These are phyloP conservation scores for Penicillium ucsense DNA, from an alignment of 495 filamentous ascomycete species.

Conservation along the genomic window DNA sequence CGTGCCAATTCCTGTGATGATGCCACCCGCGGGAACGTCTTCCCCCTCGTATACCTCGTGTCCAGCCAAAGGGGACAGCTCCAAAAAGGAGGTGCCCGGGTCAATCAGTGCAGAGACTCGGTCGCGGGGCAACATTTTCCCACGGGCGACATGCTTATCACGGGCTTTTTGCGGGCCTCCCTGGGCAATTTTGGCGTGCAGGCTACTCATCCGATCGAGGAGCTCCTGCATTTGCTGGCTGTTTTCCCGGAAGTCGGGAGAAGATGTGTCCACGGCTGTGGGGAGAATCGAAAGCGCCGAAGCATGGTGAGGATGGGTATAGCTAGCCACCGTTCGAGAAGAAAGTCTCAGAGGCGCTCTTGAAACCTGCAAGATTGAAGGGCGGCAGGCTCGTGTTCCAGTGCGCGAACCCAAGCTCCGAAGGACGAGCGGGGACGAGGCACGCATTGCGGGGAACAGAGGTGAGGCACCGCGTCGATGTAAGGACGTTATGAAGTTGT, in stretches of 20 bases:
- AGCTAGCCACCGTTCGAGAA: slow-evolving; percentile 40
- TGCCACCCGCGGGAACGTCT: slow-evolving; percentile 78
- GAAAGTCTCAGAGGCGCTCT: not conserved
- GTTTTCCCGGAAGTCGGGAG: slow-evolving; percentile 76
- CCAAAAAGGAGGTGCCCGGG: slow-evolving; percentile 81
- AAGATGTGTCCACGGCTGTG: slow-evolving; percentile 65
- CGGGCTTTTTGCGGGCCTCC: slow-evolving; percentile 78
- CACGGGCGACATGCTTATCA: slow-evolving; percentile 77
- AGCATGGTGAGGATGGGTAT: slow-evolving; percentile 59
- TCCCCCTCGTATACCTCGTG: slow-evolving; percentile 80
- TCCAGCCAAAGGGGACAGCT: slow-evolving; percentile 80
- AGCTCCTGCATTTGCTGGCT: slow-evolving; percentile 65
- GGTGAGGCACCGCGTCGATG: not conserved
- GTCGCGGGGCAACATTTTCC: slow-evolving; percentile 93
- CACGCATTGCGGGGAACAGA: slow-evolving; percentile 29
- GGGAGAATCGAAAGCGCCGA: slow-evolving; percentile 68
- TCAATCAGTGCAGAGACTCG: slow-evolving; percentile 83
- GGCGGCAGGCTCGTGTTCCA: slow-evolving; percentile 5
- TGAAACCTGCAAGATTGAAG: slow-evolving; percentile 2
- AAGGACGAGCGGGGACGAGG: slow-evolving; percentile 27
- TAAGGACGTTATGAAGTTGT: no score
- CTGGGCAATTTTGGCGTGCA: slow-evolving; percentile 60
- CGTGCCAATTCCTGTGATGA: slow-evolving; percentile 86
- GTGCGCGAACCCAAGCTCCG: slow-evolving; percentile 22
- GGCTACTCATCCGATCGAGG: slow-evolving; percentile 49